Evolutionary conservation across 345 rosid genomes (phyloP).

Genomic region (Cardamine resedifolia): DNA sequence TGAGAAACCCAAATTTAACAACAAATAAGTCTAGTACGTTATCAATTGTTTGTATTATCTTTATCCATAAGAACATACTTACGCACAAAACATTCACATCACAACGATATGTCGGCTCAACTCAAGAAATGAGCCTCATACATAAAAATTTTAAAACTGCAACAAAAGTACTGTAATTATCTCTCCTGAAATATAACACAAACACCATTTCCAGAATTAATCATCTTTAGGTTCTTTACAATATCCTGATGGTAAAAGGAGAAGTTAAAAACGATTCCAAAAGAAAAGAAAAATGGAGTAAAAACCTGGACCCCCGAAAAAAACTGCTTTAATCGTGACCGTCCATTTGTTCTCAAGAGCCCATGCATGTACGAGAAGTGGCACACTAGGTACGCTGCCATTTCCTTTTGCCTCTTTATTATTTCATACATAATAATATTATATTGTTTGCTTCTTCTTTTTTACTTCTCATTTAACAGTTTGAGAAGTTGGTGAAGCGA

Average conservation of each 20-base stretch:
- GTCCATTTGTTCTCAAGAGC: constrained; percentile 39
- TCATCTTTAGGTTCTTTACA: constrained; percentile 18
- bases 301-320: constrained; percentile 27
- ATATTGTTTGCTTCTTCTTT: not conserved
- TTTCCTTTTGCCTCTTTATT: constrained; percentile 6
- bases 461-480: constrained; percentile 18
- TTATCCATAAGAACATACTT: not conserved
- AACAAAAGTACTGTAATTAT: constrained; percentile 9
- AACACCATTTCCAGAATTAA: constrained; percentile 33
- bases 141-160: not conserved
- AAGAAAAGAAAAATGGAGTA: constrained; percentile 17
- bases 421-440: constrained; percentile 27
- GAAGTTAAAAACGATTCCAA: not conserved
- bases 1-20: too few relatives aligned
- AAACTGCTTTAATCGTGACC: constrained; percentile 17
- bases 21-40: too few relatives aligned
- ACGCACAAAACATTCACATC: constrained; percentile 5
- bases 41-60: not conserved
- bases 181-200: constrained; percentile 21
- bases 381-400: constrained; percentile 30
- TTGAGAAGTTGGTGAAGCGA: constrained; percentile 34
- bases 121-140: constrained; percentile 18
- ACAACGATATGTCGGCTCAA: constrained; percentile 8
- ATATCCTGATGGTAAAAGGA: constrained; percentile 17
- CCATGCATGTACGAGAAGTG: constrained; percentile 53